Percentiles rank a stretch among this genome's conserved stretches.
phyloP scores from a whole-genome alignment of 805 yeast species.

The Candida ficus region DNA sequence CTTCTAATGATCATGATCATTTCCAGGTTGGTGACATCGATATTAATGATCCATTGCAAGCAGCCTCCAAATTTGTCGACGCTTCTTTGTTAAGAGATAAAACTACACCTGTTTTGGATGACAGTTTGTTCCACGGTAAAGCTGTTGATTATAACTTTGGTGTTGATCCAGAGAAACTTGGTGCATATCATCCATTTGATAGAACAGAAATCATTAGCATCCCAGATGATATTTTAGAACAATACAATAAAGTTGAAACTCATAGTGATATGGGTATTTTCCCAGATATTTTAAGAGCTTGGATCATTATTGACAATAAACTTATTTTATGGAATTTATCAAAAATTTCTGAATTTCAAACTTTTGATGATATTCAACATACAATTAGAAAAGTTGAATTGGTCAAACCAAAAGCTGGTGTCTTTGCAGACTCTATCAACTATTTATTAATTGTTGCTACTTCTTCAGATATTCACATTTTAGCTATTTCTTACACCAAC shows the following conservation, averaged over 20 bases:
- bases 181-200: slow-evolving; percentile 69
- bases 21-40: slow-evolving; percentile 28
- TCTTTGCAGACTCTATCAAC: slow-evolving; percentile 74
- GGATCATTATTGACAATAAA: slow-evolving; percentile 81
- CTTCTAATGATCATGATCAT: slow-evolving; percentile 26
- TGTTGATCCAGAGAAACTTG: slow-evolving; percentile 38
- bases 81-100: slow-evolving; percentile 53
- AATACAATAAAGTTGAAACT: slow-evolving; percentile 60
- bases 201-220: slow-evolving; percentile 61
- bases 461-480: slow-evolving; percentile 67
- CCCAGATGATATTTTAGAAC: slow-evolving; percentile 77
- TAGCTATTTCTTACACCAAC: slow-evolving; percentile 59
- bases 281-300: slow-evolving; percentile 72
- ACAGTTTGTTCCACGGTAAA: slow-evolving; percentile 41
- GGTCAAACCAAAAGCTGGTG: slow-evolving; percentile 75
- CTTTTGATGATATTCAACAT: slow-evolving; percentile 77
- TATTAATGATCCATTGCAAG: slow-evolving; percentile 35
- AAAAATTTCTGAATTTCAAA: slow-evolving; percentile 60
- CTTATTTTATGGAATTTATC: slow-evolving; percentile 79
- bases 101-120: slow-evolving; percentile 51
- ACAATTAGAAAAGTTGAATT: slow-evolving; percentile 71
- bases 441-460: slow-evolving; percentile 75
- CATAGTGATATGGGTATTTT: slow-evolving; percentile 78
- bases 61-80: slow-evolving; percentile 62
- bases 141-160: slow-evolving; percentile 67